These are phyloP conservation scores for Testicularia cyperi DNA, from an alignment of 1,284 basidiomycete species.

Conservation along the genomic window DNA sequence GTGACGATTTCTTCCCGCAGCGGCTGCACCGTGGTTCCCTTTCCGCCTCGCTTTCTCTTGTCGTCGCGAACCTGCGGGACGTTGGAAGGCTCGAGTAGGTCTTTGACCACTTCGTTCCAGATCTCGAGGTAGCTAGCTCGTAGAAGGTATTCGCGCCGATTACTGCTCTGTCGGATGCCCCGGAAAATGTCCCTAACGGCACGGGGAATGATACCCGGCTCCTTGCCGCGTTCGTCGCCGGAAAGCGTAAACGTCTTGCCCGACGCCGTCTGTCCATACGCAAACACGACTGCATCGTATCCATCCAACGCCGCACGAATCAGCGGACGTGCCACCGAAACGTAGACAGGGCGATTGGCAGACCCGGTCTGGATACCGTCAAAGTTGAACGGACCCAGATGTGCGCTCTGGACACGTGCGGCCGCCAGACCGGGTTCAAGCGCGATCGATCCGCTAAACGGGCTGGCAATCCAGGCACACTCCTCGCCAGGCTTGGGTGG, in stretches of 20 bases:
- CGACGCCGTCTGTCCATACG: conserved; percentile 61
- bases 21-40: conserved; percentile 66
- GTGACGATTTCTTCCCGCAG: conserved; percentile 89
- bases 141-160: conserved; percentile 78
- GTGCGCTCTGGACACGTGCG: conserved; percentile 30
- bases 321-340: conserved; percentile 78
- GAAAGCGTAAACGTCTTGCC: conserved; percentile 51
- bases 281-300: conserved; percentile 54
- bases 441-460: conserved; percentile 27
- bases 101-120: conserved; percentile 91
- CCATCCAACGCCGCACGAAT: conserved; percentile 64
- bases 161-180: conserved; percentile 59
- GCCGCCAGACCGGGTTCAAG: conserved; percentile 36
- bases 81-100: conserved; percentile 76
- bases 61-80: conserved; percentile 52
- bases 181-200: conserved; percentile 58
- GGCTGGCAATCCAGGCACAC: conserved; percentile 47
- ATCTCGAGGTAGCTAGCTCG: conserved; percentile 84
- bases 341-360: conserved; percentile 82
- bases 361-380: conserved; percentile 78
- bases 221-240: conserved; percentile 62
- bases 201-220: conserved; percentile 52
- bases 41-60: conserved; percentile 19
- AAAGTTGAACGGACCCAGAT: conserved; percentile 48
- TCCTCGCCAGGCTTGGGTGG: conserved; percentile 39